Evolutionary conservation across 2,329 filamentous ascomycete genomes (phyloP), one percentile per base, ranked within the genome.

Genomic region (Sarocladium brachiariae): DNA sequence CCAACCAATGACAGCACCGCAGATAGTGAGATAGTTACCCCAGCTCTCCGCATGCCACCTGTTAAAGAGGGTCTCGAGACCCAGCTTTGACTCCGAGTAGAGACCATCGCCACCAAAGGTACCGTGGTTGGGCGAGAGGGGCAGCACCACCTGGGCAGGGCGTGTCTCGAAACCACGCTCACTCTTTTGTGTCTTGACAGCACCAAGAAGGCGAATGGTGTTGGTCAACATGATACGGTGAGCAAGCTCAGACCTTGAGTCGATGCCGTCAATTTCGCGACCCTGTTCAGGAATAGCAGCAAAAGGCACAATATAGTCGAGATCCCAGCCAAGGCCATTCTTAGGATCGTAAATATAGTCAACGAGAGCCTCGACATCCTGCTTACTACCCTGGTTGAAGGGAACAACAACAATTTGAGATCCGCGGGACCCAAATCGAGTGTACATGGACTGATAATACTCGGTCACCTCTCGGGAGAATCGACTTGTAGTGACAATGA

Each of bases 151-250:
- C 70, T 99, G 93, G 23, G 93, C 93, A 46, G 93, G 93, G 34
- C 93, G 88, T 30, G 93, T 99, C 73, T 96, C 90, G 62, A 93
- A 96, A 52, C 88, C 89, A 58, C 87, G 84, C 57, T 86, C 79
- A 24, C 85, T 78, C 77, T 99, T 99, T 68, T 97, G 87, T 5
- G 83, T 72, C 79, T 97, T 99, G 71, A 99, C 86, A 56, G 75
- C 83, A 60, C 93, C 93, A 50, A 99, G 78, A 54, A 99, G 84
- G 59, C 93, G 89, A 56, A 97, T 76, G 9, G 99, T 77, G 70
- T 99, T 99, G 63, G 93, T 99, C 67, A 99, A 76, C 93, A 99
- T 97, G 74, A 99, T 96, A 57, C 93, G 89, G 69, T 99, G 93
- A 58, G 93, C 93, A 56, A 99, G 83, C 74, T 99, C 93, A 13